These are phyloP conservation scores for Conidiobolus incongruus DNA, from an alignment of 371 early-diverging fungal species.

Conservation along the genomic window DNA sequence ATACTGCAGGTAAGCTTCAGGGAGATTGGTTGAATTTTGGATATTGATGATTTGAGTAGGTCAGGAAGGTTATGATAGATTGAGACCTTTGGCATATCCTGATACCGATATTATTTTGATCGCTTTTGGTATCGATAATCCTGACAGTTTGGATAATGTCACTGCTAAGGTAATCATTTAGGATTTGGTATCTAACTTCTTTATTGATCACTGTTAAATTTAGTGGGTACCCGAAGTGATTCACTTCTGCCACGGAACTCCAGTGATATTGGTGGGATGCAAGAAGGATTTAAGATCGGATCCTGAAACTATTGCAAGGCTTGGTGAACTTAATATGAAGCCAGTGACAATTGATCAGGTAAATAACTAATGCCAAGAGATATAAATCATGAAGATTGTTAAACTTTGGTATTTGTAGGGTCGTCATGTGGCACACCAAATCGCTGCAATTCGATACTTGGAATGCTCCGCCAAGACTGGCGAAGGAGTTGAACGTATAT, in stretches of 20 bases:
- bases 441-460: conserved; percentile 48
- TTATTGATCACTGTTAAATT: too few species aligned
- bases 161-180: conserved; percentile 27
- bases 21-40: conserved; percentile 23
- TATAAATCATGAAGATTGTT: conserved; percentile 13
- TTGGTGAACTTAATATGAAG: conserved; percentile 6
- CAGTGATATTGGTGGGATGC: conserved; percentile 47
- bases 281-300: conserved; percentile 51
- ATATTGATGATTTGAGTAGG: conserved; percentile 23
- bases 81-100: conserved; percentile 73
- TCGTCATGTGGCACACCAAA: conserved; percentile 39
- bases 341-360: not conserved
- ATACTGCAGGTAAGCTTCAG: conserved; percentile 46
- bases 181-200: too few species aligned
- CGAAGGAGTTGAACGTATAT: conserved; percentile 48
- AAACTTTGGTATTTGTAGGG: too few species aligned
- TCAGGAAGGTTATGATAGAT: conserved; percentile 56
- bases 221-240: conserved; percentile 58
- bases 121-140: conserved; percentile 53
- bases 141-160: conserved; percentile 63
- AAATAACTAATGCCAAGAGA: not conserved
- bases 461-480: conserved; percentile 50
- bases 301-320: conserved; percentile 14
- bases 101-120: conserved; percentile 76
- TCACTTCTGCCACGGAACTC: conserved; percentile 37